Conservation (phyloP, 768 basidiomycete species). For the Mycena olivaceomarginata region DNA sequence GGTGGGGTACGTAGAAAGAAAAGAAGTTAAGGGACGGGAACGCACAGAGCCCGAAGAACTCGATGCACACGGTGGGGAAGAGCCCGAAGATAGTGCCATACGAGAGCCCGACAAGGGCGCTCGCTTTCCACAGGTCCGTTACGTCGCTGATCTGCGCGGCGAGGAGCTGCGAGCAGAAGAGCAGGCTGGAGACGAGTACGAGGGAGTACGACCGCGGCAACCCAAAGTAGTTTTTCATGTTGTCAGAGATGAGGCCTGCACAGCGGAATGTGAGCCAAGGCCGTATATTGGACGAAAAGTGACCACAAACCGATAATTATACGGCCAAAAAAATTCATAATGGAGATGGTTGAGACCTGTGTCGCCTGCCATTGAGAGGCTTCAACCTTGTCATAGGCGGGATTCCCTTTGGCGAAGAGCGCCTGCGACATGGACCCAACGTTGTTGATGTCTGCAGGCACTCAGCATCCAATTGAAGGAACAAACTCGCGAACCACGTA, state of each 20-base stretch:
- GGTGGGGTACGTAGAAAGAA: neutral
- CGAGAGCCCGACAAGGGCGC: constrained; percentile 63
- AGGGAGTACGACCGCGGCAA: constrained; percentile 83
- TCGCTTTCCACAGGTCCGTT: constrained; percentile 79
- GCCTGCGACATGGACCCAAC: constrained; percentile 85
- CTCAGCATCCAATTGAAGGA: constrained; percentile 20
- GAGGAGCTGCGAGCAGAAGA: constrained; percentile 84
- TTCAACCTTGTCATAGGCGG: constrained; percentile 78
- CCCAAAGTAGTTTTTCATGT: constrained; percentile 70
- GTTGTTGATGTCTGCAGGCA: constrained; percentile 82
- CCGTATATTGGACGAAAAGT: neutral
- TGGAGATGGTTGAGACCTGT: constrained; percentile 89
- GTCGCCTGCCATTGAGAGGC: constrained; percentile 87
- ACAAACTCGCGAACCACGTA: constrained; percentile 52
- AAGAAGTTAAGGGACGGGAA: constrained; percentile 33
- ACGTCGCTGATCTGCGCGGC: constrained; percentile 75
- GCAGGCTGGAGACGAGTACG: constrained; percentile 76
- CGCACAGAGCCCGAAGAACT: constrained; percentile 83
- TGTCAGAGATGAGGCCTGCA: constrained; percentile 83
- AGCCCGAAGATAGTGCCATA: constrained; percentile 77
- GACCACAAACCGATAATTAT: constrained; percentile 78
- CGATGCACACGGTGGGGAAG: constrained; percentile 75
- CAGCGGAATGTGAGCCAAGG: constrained; percentile 1
- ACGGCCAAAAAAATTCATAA: constrained; percentile 89
- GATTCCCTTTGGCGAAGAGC: constrained; percentile 76